These are phyloP conservation scores for Pleurotus tuber-regium DNA, from an alignment of 768 basidiomycete genomes.

Conservation along the genomic window DNA sequence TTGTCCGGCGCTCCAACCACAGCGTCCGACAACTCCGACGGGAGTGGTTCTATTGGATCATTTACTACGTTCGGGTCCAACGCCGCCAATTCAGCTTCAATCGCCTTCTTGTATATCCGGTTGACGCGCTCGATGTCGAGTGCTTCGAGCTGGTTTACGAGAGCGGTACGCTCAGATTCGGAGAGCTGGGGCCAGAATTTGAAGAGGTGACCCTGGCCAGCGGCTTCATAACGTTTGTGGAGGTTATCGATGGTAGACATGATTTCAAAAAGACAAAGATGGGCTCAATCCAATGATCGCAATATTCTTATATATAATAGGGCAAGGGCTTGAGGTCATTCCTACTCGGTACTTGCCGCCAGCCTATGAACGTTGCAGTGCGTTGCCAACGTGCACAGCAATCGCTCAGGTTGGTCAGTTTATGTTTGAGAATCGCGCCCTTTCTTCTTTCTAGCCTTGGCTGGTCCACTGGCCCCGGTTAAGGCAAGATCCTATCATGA, in stretches of 20 bases:
- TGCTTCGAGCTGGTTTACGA: slow-evolving; percentile 69
- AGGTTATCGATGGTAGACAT: slow-evolving; percentile 59
- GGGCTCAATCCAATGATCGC: slow-evolving; percentile 8
- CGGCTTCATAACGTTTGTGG: slow-evolving; percentile 66
- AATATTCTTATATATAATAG: slow-evolving; percentile 3
- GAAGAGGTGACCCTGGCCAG: slow-evolving; percentile 88
- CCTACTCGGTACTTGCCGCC: slow-evolving; percentile 16
- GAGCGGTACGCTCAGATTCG: slow-evolving; percentile 55
- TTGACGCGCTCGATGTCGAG: slow-evolving; percentile 93
- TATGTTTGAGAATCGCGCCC: slow-evolving; percentile 9
- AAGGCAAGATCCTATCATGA: too few species aligned
- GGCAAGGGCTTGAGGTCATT: slow-evolving; percentile 7
- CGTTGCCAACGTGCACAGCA: slow-evolving; percentile 11
- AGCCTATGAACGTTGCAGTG: slow-evolving; percentile 5
- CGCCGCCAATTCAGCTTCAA: slow-evolving; percentile 48
- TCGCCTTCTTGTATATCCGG: slow-evolving; percentile 77
- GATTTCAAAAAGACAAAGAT: slow-evolving; percentile 16
- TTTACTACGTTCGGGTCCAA: slow-evolving; percentile 36
- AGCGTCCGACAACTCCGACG: slow-evolving; percentile 70
- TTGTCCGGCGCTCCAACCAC: slow-evolving; percentile 47
- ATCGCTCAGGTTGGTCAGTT: neutral
- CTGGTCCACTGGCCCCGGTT: too few species aligned
- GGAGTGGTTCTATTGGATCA: slow-evolving; percentile 73
- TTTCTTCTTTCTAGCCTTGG: too few species aligned
- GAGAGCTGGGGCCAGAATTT: slow-evolving; percentile 80